These are phyloP conservation scores for Lathyrus tuberosus DNA, from an alignment of 306 rosid species.

Conservation along the genomic window DNA sequence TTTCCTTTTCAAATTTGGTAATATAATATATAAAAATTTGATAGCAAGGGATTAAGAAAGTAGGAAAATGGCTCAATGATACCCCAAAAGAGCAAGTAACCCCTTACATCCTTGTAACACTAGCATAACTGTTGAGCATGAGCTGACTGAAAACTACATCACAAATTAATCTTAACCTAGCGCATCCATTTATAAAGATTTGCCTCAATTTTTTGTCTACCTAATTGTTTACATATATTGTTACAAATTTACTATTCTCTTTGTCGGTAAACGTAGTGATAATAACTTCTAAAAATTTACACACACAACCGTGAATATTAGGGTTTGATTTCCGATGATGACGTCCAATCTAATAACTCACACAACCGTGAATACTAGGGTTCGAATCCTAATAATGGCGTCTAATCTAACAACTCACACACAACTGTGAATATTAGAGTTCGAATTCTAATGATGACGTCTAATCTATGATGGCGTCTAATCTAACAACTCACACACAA, in stretches of 20 bases:
- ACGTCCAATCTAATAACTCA: too few relatives aligned
- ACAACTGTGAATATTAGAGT: too few relatives aligned
- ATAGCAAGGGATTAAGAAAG: constrained; percentile 18
- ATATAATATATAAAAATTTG: constrained; percentile 32
- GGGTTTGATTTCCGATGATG: too few relatives aligned
- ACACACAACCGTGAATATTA: too few relatives aligned
- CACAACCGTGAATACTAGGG: too few relatives aligned
- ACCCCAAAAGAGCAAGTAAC: constrained; percentile 47
- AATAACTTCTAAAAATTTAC: too few relatives aligned
- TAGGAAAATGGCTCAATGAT: constrained; percentile 42
- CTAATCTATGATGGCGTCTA: too few relatives aligned
- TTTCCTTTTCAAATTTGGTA: constrained; percentile 33
- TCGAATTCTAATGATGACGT: too few relatives aligned
- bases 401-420: too few relatives aligned
- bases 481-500: too few relatives aligned
- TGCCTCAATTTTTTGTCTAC: constrained; percentile 29
- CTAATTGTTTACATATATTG: constrained; percentile 17
- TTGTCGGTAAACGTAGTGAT: too few relatives aligned
- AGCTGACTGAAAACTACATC: constrained; percentile 39
- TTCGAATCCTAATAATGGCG: too few relatives aligned
- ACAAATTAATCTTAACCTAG: constrained; percentile 24
- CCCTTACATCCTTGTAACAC: constrained; percentile 36
- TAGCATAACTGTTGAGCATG: constrained; percentile 42
- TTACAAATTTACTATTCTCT: neutral
- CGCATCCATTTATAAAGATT: constrained; percentile 31